A percentile compares a stretch with the other conserved stretches of the same genome.
phyloP scores from a whole-genome alignment of 1,139 yeast species.

The Lodderomyces orthopsilosis region DNA sequence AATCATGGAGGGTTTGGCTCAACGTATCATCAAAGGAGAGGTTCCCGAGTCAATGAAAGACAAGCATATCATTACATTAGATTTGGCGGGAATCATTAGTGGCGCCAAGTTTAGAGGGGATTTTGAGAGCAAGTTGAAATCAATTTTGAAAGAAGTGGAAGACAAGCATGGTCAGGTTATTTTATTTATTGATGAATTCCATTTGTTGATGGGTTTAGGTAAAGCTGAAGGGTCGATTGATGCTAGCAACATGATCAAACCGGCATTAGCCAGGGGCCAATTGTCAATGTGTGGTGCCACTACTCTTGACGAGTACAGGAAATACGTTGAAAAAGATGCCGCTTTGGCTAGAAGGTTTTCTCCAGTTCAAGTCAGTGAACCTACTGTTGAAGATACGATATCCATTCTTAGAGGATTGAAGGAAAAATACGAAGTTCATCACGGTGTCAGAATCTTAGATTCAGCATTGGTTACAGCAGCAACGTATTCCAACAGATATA shows the following conservation, averaged over 20 bases:
- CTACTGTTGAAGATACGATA: constrained; percentile 89
- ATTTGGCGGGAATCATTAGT: constrained; percentile 83
- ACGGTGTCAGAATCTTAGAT: constrained; percentile 95
- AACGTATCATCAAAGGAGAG: constrained; percentile 83
- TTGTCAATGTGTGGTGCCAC: constrained; percentile 97
- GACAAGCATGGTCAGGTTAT: constrained; percentile 76
- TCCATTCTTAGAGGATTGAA: constrained; percentile 90
- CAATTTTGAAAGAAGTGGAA: constrained; percentile 83
- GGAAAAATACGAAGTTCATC: constrained; percentile 94
- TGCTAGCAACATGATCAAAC: constrained; percentile 89
- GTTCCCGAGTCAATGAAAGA: constrained; percentile 93
- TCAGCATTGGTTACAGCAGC: constrained; percentile 95
- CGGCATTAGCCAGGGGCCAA: constrained; percentile 90
- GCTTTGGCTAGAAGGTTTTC: constrained; percentile 92
- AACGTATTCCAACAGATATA: constrained; percentile 82
- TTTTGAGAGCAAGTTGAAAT: constrained; percentile 85
- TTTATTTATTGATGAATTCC: constrained; percentile 89
- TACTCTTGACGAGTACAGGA: constrained; percentile 80
- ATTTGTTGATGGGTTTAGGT: constrained; percentile 86
- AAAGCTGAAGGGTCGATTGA: constrained; percentile 95
- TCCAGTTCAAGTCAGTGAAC: constrained; percentile 83
- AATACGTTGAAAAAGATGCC: constrained; percentile 88
- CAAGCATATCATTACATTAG: constrained; percentile 78
- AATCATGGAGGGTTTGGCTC: constrained; percentile 94
- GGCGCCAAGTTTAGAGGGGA: constrained; percentile 97